Conservation (phyloP, 2,329 filamentous ascomycete species). For the Epichloe sp. region DNA sequence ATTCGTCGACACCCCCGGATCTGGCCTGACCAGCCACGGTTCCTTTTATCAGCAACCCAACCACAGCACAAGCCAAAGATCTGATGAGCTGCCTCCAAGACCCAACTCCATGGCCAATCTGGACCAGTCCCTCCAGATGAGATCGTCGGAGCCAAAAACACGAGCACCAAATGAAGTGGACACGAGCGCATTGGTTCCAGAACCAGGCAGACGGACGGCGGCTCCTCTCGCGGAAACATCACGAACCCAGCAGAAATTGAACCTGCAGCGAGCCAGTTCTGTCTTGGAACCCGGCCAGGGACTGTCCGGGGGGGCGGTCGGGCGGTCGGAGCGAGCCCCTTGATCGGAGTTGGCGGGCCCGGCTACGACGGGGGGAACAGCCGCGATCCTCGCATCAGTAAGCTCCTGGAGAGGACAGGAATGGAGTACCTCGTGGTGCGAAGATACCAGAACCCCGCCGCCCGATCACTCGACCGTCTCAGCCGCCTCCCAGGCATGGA, state of each 20-base stretch:
- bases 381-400: conserved; percentile 48
- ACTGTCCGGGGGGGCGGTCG: conserved; percentile 21
- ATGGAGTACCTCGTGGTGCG: conserved; percentile 65
- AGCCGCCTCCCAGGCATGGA: conserved; percentile 36
- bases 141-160: conserved; percentile 8
- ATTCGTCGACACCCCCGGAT: conserved; percentile 41
- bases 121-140: conserved; percentile 12
- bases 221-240: conserved; percentile 41
- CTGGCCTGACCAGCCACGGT: conserved; percentile 34
- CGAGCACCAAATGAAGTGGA: conserved; percentile 19
- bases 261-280: conserved; percentile 60
- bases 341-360: conserved; percentile 39
- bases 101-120: conserved; percentile 30
- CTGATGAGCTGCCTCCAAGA: conserved; percentile 22
- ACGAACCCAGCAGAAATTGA: conserved; percentile 62
- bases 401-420: conserved; percentile 54
- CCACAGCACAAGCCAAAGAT: conserved; percentile 16
- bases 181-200: conserved; percentile 34
- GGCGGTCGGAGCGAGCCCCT: conserved; percentile 28
- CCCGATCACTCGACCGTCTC: conserved; percentile 41
- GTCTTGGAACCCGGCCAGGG: conserved; percentile 51
- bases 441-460: conserved; percentile 57
- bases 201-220: conserved; percentile 25
- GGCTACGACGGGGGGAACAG: conserved; percentile 38
- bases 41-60: conserved; percentile 35